A percentile compares a stretch with the other conserved stretches of the same genome.
Conservation (phyloP, 441 rosid species). For the Populus hybrid region DNA sequence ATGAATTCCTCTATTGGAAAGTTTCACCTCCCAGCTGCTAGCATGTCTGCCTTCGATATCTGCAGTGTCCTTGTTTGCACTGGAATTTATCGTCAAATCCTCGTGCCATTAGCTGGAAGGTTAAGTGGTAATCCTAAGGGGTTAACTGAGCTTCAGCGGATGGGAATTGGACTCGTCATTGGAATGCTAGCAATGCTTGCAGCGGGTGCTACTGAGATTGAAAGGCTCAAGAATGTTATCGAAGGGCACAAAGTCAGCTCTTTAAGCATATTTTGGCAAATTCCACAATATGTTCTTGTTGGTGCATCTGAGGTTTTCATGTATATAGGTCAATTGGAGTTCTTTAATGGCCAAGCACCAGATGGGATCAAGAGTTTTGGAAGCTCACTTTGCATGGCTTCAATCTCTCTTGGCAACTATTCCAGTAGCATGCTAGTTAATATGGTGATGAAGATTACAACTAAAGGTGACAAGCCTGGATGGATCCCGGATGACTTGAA, state of each 20-base stretch:
- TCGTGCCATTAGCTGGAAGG: constrained; percentile 52
- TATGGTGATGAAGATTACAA: constrained; percentile 66
- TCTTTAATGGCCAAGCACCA: constrained; percentile 84
- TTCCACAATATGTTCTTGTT: constrained; percentile 78
- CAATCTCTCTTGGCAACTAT: constrained; percentile 83
- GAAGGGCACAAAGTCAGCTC: constrained; percentile 55
- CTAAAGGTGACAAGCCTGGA: constrained; percentile 53
- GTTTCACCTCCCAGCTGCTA: constrained; percentile 83
- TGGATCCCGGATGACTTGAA: constrained; percentile 83
- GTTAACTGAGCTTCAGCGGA: constrained; percentile 72
- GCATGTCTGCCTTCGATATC: constrained; percentile 91
- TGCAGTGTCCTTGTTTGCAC: constrained; percentile 73
- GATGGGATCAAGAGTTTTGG: constrained; percentile 93
- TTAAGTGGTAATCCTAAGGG: constrained; percentile 54
- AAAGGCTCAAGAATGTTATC: constrained; percentile 41
- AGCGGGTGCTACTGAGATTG: constrained; percentile 72
- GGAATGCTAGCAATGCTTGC: constrained; percentile 83
- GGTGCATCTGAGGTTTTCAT: constrained; percentile 91
- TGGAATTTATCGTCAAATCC: constrained; percentile 59
- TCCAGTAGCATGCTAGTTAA: constrained; percentile 70
- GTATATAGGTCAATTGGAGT: constrained; percentile 92
- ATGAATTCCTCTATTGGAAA: constrained; percentile 51
- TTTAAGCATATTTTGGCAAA: constrained; percentile 80
- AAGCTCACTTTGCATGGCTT: constrained; percentile 94
- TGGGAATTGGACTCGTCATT: constrained; percentile 79